These are phyloP conservation scores for Mycena galopus DNA, from an alignment of 768 basidiomycete species.

Conservation along the genomic window DNA sequence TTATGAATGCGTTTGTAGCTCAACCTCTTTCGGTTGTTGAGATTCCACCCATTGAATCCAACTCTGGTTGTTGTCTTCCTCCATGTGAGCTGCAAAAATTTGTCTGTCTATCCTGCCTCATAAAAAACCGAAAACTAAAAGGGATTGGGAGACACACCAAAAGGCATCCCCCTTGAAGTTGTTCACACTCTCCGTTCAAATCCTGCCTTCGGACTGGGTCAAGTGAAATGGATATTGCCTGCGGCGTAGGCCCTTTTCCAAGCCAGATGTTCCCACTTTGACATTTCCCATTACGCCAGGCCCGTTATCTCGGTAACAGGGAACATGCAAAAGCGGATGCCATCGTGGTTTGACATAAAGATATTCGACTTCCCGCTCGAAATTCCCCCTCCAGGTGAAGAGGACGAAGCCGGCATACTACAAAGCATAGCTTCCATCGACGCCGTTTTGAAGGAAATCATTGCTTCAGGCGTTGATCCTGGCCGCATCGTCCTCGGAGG, in stretches of 20 bases:
- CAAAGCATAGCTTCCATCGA: slow-evolving; percentile 51
- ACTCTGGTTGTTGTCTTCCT: no score
- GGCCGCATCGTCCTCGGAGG: slow-evolving; percentile 63
- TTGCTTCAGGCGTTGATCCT: slow-evolving; percentile 55
- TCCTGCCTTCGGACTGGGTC: background rate
- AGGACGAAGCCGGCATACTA: slow-evolving; percentile 58
- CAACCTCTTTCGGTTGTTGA: no score
- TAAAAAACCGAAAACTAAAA: background rate
- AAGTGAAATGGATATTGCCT: slow-evolving; percentile 27
- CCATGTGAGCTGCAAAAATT: no score
- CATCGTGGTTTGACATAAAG: slow-evolving; percentile 27
- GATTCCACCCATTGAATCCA: no score
- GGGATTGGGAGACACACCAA: slow-evolving; percentile 27
- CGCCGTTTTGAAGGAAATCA: slow-evolving; percentile 55
- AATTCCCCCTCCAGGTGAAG: slow-evolving; percentile 29
- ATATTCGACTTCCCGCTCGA: slow-evolving; percentile 9
- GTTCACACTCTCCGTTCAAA: background rate
- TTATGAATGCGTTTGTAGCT: no score
- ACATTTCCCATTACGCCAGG: background rate
- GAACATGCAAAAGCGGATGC: background rate
- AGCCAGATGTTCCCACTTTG: background rate
- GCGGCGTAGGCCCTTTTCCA: slow-evolving; percentile 1
- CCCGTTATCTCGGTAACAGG: background rate
- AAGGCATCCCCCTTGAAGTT: slow-evolving; percentile 2
- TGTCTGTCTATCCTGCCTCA: no score